Conservation (phyloP, 2,329 filamentous ascomycete genomes). For the Penicillium digitatum region DNA sequence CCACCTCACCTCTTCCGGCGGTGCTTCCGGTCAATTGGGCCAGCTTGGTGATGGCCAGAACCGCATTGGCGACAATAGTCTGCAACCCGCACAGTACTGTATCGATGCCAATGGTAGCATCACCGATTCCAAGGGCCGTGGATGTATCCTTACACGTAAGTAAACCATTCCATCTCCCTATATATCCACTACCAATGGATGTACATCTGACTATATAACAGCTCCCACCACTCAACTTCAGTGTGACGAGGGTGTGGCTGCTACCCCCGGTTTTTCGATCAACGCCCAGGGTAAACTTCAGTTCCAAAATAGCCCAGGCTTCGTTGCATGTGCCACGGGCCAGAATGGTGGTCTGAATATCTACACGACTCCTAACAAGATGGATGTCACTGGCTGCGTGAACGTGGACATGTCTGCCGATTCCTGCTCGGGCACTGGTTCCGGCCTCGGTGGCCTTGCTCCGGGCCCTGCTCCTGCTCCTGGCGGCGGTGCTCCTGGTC, state of each 20-base stretch:
- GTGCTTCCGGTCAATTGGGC: conserved; percentile 52
- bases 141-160: conserved; percentile 61
- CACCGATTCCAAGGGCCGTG: conserved; percentile 54
- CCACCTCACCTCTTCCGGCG: conserved; percentile 50
- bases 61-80: conserved; percentile 50
- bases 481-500: too few relatives aligned
- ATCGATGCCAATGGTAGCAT: conserved; percentile 53
- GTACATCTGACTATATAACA: conserved; percentile 20
- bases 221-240: conserved; percentile 58
- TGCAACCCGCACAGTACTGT: conserved; percentile 51
- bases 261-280: conserved; percentile 55
- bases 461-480: too few relatives aligned
- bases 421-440: conserved; percentile 30
- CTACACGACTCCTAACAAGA: conserved; percentile 36
- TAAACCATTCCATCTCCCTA: conserved; percentile 7
- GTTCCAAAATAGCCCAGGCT: conserved; percentile 51
- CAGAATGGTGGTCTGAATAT: conserved; percentile 41
- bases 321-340: conserved; percentile 59
- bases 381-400: conserved; percentile 33
- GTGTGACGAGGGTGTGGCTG: conserved; percentile 54
- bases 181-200: conserved; percentile 5
- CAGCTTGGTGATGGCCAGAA: conserved; percentile 61
- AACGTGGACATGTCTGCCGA: conserved; percentile 35
- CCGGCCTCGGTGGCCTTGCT: not conserved
- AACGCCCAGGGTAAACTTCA: conserved; percentile 51